Percentiles rank a stretch among this genome's conserved stretches.
Evolutionary conservation across 805 yeast genomes (phyloP).

Genomic region (Saccharomycopsis microspora): DNA sequence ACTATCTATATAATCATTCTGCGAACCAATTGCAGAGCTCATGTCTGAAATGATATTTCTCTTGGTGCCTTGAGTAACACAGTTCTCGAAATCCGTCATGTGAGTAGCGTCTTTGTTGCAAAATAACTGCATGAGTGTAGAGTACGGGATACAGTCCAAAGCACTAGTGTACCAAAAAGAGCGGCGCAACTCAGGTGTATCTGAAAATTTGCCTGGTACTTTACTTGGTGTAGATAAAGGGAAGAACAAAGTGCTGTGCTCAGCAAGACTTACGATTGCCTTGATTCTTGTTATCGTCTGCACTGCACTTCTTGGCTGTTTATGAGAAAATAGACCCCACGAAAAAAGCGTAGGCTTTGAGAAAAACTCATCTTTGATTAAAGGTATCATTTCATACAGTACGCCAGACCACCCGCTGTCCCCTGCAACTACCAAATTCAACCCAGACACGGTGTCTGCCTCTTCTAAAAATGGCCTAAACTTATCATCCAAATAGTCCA

Average conservation of each 20-base stretch:
- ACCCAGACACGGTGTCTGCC: constrained; percentile 64
- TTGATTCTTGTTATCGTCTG: constrained; percentile 30
- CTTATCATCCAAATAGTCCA: constrained; percentile 44
- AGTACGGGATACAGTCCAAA: constrained; percentile 31
- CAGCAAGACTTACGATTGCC: constrained; percentile 33
- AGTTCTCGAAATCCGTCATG: constrained; percentile 33
- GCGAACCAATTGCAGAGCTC: constrained; percentile 4
- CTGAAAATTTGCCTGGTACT: constrained; percentile 17
- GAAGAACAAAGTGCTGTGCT: constrained; percentile 40
- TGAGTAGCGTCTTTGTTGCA: constrained; percentile 23
- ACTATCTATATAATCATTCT: not conserved
- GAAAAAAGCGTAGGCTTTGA: constrained; percentile 35
- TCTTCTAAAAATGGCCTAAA: constrained; percentile 59
- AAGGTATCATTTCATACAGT: constrained; percentile 36
- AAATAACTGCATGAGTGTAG: constrained; percentile 31
- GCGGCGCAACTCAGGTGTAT: constrained; percentile 3
- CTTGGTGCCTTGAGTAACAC: constrained; percentile 22
- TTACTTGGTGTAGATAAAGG: constrained; percentile 32
- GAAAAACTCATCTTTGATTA: constrained; percentile 52
- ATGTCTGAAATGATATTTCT: constrained; percentile 4
- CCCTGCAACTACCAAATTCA: constrained; percentile 57
- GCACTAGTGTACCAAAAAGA: constrained; percentile 33
- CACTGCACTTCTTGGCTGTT: constrained; percentile 1
- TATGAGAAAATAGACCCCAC: constrained; percentile 33
- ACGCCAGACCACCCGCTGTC: constrained; percentile 86